A percentile compares a stretch with the other conserved stretches of the same genome.
These are phyloP conservation scores for Saxophila tyrrhenica DNA, from an alignment of 495 filamentous ascomycete genomes.

Conservation along the genomic window DNA sequence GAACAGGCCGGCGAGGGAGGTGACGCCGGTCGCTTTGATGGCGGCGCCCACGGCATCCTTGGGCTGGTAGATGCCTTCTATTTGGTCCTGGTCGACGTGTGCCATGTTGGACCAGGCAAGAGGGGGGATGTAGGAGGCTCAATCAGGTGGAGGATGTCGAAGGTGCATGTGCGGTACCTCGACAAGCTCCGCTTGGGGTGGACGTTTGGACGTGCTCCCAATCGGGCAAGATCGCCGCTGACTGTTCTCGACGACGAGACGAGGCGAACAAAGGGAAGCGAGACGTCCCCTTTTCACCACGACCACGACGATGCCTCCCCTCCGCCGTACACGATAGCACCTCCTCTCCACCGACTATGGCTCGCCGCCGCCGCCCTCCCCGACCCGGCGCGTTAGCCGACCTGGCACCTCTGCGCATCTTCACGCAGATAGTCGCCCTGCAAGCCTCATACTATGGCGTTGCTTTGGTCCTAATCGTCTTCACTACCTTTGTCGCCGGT, in stretches of 20 bases:
- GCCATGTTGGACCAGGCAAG: neutral
- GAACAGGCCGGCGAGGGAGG: slow-evolving; percentile 56
- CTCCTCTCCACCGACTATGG: slow-evolving; percentile 36
- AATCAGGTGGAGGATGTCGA: neutral
- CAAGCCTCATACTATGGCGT: slow-evolving; percentile 72
- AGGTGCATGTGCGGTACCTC: neutral
- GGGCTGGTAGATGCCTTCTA: slow-evolving; percentile 47
- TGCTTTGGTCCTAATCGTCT: slow-evolving; percentile 67
- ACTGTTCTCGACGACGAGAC: no score
- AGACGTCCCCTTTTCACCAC: neutral
- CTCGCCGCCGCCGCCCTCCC: slow-evolving; percentile 64
- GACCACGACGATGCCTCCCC: neutral
- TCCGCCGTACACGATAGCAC: neutral
- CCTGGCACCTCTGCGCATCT: slow-evolving; percentile 72
- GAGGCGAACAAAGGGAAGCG: neutral
- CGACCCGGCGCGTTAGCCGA: slow-evolving; percentile 69
- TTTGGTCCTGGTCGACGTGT: neutral
- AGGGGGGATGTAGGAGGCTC: neutral
- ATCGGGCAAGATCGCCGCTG: no score
- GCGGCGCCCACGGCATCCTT: slow-evolving; percentile 64
- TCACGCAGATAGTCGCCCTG: slow-evolving; percentile 76
- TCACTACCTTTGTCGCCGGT: slow-evolving; percentile 78
- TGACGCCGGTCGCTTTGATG: slow-evolving; percentile 51
- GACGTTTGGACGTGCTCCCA: no score
- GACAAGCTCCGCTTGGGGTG: no score